Conservation (phyloP, 2,329 filamentous ascomycete species). For the Fusarium fracticaudum region DNA sequence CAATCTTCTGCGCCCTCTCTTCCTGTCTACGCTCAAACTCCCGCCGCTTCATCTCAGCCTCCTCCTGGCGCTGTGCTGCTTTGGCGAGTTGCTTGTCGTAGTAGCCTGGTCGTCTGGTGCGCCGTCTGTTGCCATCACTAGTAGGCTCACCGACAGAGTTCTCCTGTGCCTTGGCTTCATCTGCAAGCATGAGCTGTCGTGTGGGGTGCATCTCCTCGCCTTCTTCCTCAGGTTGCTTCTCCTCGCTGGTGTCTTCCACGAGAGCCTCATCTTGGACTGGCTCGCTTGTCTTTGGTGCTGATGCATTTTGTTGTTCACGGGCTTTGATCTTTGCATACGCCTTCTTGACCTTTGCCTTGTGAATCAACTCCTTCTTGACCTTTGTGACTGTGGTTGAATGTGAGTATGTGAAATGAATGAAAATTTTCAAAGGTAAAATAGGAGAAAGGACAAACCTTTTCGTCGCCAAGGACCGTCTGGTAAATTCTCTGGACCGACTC, state of each 20-base stretch:
- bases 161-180: slow-evolving; percentile 49
- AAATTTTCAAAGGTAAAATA: slow-evolving; percentile 22
- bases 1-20: slow-evolving; percentile 71
- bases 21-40: slow-evolving; percentile 62
- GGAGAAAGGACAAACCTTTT: slow-evolving; percentile 62
- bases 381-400: slow-evolving; percentile 71
- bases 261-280: slow-evolving; percentile 23
- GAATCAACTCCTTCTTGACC: slow-evolving; percentile 88
- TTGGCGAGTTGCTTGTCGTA: slow-evolving; percentile 71
- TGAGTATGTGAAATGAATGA: slow-evolving; percentile 31
- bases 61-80: slow-evolving; percentile 54
- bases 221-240: slow-evolving; percentile 27
- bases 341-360: slow-evolving; percentile 94
- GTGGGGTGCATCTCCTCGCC: slow-evolving; percentile 49
- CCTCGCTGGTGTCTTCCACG: slow-evolving; percentile 22
- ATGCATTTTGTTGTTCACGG: slow-evolving; percentile 47
- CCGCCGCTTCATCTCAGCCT: slow-evolving; percentile 53
- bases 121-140: slow-evolving; percentile 48
- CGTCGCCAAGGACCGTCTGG: slow-evolving; percentile 89
- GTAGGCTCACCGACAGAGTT: slow-evolving; percentile 32
- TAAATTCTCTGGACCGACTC: slow-evolving; percentile 87
- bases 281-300: slow-evolving; percentile 23
- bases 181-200: slow-evolving; percentile 52
- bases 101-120: slow-evolving; percentile 60
- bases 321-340: slow-evolving; percentile 88